phyloP scores from a whole-genome alignment of 257 asterid species.

The Oldenlandia corymbosa region DNA sequence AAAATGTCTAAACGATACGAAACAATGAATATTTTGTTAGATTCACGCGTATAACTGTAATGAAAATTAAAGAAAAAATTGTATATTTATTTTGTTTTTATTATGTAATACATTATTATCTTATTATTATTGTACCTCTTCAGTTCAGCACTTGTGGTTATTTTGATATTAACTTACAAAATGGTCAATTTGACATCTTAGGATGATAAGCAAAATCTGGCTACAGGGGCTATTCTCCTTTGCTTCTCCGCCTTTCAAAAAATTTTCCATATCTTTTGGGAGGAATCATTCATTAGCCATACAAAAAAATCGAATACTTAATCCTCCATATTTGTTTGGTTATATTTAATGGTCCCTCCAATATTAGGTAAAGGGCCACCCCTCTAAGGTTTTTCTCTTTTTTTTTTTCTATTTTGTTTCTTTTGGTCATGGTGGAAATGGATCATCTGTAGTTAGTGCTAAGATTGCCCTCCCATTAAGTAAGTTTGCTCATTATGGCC shows the following conservation, averaged over 20 bases:
- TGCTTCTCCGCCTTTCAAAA: constrained; percentile 10
- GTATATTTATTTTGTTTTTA: too few species aligned
- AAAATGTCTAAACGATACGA: too few species aligned
- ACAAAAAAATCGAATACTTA: constrained; percentile 9
- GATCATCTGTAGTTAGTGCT: constrained; percentile 6
- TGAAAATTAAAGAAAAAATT: too few species aligned
- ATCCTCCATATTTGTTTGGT: neutral
- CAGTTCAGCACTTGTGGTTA: too few species aligned
- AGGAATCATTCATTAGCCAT: constrained; percentile 9
- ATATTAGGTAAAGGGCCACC: neutral
- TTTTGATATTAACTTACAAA: too few species aligned
- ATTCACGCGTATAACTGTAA: too few species aligned
- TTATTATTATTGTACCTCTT: too few species aligned
- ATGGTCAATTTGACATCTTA: constrained; percentile 7
- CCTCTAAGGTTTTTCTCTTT: too few species aligned
- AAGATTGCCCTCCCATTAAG: constrained; percentile 12
- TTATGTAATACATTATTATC: too few species aligned
- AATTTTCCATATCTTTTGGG: neutral
- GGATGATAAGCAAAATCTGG: constrained; percentile 2
- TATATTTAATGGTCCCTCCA: constrained; percentile 21
- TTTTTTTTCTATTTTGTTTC: neutral
- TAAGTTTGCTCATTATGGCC: constrained; percentile 4
- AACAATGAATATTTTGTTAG: too few species aligned
- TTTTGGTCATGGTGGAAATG: constrained; percentile 4
- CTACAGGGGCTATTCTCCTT: neutral